phyloP scores from a whole-genome alignment of 1,139 yeast species.

The Torulaspora globosa region DNA sequence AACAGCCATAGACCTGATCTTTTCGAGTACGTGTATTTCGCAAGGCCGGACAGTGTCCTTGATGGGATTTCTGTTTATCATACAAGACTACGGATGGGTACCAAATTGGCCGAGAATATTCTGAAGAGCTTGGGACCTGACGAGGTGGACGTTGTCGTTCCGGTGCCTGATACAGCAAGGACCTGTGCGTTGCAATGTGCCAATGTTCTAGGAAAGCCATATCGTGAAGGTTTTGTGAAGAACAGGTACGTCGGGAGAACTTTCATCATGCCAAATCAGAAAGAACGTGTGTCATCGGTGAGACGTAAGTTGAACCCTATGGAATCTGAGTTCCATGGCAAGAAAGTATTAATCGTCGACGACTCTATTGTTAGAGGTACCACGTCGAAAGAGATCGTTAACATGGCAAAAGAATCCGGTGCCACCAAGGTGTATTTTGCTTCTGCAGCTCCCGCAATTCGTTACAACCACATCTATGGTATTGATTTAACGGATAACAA shows the following conservation, averaged over 20 bases:
- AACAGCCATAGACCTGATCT: conserved; percentile 86
- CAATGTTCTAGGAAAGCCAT: conserved; percentile 70
- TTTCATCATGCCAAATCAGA: conserved; percentile 97
- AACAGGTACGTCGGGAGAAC: conserved; percentile 97
- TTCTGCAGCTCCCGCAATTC: conserved; percentile 94
- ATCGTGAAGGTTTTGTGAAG: conserved; percentile 95
- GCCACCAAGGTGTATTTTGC: conserved; percentile 92
- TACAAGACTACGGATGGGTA: conserved; percentile 92
- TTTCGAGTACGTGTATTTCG: conserved; percentile 95
- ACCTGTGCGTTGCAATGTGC: conserved; percentile 94
- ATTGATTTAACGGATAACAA: conserved; percentile 94
- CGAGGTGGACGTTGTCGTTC: conserved; percentile 88
- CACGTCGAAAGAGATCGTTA: conserved; percentile 91
- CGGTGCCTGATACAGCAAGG: conserved; percentile 96
- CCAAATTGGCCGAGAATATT: conserved; percentile 74
- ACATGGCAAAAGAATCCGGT: conserved; percentile 98
- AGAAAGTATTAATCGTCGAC: conserved; percentile 88
- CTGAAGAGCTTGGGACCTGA: conserved; percentile 45
- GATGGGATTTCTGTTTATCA: conserved; percentile 95
- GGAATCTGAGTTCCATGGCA: conserved; percentile 84
- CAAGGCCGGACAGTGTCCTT: conserved; percentile 92
- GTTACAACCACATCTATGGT: conserved; percentile 94
- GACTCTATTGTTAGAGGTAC: conserved; percentile 98
- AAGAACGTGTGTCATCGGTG: conserved; percentile 88
- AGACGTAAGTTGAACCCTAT: conserved; percentile 93